Evolutionary conservation across 345 rosid genomes (phyloP).

Genomic region (Salix brachista): DNA sequence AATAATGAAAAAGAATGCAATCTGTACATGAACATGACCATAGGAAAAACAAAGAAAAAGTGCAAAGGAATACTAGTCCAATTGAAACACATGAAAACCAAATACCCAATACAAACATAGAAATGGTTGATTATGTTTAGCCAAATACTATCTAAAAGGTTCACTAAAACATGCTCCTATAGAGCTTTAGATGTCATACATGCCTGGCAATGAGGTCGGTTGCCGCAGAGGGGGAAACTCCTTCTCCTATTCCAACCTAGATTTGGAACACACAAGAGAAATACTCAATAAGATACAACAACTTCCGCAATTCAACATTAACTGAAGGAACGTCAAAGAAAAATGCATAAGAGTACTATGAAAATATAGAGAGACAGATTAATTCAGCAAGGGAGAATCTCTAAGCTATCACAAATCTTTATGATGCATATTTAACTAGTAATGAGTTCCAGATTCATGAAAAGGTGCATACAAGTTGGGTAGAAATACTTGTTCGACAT

Average conservation of each 20-base stretch:
- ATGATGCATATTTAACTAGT: not conserved
- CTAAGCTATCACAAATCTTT: not conserved
- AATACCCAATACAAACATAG: not conserved
- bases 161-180: slow-evolving; percentile 15
- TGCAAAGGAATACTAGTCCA: not conserved
- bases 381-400: not conserved
- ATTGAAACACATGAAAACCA: not conserved
- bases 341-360: not conserved
- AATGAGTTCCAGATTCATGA: not conserved
- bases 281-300: not conserved
- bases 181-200: slow-evolving; percentile 32
- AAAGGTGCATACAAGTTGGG: not conserved
- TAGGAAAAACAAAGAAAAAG: not conserved
- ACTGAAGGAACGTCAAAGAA: not conserved
- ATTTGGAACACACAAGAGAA: slow-evolving; percentile 14
- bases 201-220: slow-evolving; percentile 98
- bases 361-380: not conserved
- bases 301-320: not conserved
- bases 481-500: not conserved
- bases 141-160: slow-evolving; percentile 1
- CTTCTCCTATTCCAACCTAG: slow-evolving; percentile 98
- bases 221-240: slow-evolving; percentile 97
- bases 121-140: not conserved
- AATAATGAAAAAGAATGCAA: not conserved
- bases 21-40: not conserved